Conservation (phyloP, 495 filamentous ascomycete species). For the Aspergillus sclerotioniger region DNA sequence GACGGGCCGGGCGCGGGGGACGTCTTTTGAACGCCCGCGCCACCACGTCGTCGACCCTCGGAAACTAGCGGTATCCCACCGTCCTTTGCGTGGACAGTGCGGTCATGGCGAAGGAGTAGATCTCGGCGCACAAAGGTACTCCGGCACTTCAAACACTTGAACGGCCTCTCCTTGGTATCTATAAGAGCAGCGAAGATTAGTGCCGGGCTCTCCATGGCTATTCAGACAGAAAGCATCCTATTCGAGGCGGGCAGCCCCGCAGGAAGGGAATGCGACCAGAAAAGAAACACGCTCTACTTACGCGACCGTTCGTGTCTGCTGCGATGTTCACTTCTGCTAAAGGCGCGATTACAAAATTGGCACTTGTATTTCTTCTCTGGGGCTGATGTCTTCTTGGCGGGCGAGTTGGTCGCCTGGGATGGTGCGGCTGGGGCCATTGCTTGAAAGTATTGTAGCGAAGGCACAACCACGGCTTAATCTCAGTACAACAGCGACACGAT, state of each 20-base stretch:
- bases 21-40: constrained; percentile 57
- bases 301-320: constrained; percentile 96
- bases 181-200: constrained; percentile 23
- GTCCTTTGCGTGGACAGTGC: constrained; percentile 98
- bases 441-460: constrained; percentile 35
- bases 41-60: constrained; percentile 85
- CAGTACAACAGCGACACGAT: constrained; percentile 37
- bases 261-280: not conserved
- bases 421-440: constrained; percentile 57
- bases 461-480: constrained; percentile 38
- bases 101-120: constrained; percentile 92
- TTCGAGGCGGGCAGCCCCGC: not conserved
- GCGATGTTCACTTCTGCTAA: constrained; percentile 94
- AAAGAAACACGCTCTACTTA: constrained; percentile 56
- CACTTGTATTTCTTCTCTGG: constrained; percentile 99
- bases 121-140: constrained; percentile 98
- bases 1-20: constrained; percentile 67
- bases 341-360: constrained; percentile 96
- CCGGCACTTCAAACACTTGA: constrained; percentile 96
- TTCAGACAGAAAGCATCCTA: not conserved
- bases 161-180: constrained; percentile 99
- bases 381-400: constrained; percentile 59
- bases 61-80: constrained; percentile 92
- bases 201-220: not conserved
- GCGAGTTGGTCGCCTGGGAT: constrained; percentile 59